Evolutionary conservation across 345 rosid genomes (phyloP), one percentile per base, ranked within the genome.

Genomic region (Trapa bicornis): DNA sequence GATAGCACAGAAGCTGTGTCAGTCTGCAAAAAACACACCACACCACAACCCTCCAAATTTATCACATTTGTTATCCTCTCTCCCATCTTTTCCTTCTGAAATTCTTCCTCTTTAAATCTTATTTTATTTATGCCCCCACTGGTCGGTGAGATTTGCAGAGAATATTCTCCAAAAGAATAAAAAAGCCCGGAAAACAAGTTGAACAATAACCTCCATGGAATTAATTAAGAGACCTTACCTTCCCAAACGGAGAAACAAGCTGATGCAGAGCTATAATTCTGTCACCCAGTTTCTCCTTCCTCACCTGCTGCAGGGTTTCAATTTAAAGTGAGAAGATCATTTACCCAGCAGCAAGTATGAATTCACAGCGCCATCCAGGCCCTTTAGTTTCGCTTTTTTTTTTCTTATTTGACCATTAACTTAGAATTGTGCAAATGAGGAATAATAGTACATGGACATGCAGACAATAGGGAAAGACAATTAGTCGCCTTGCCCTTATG

Each of bases 1-100:
- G 87, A 82, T 92, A 94, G 78, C 75, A 94, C 99, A 74, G 99
- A 94, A 69, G 97, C 99, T 66, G 99, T 91, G 93, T 94, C 99
- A 87, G 97, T 94, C 99, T 94, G 97, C 87, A 87, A 76, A 85
- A 80, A 41, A 83, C 83, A 77, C 70, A 72, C 74, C 82, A 79
- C 79, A 80, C 78, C 71, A 78, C 69, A 74, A 73, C 53, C 73
- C 67, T 77, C 76, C 81, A 64, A 74, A 79, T 78, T 67, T 71
- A 43, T 74, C 75, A 41, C 7, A 41, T 41, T 3, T 41, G 7
- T 41, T 1, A 41, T 41, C 1, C 42, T 41, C 43, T 8, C 43
- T 41, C 2, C 65, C 70, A 35, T 37, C 48, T 71, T 72, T 63
- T 73, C 61, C 67, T n/a, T 0, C 17, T 54, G 11, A 54, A 54